These are phyloP conservation scores for Leucogyrophana mollusca DNA, from an alignment of 768 basidiomycete species.

Conservation along the genomic window DNA sequence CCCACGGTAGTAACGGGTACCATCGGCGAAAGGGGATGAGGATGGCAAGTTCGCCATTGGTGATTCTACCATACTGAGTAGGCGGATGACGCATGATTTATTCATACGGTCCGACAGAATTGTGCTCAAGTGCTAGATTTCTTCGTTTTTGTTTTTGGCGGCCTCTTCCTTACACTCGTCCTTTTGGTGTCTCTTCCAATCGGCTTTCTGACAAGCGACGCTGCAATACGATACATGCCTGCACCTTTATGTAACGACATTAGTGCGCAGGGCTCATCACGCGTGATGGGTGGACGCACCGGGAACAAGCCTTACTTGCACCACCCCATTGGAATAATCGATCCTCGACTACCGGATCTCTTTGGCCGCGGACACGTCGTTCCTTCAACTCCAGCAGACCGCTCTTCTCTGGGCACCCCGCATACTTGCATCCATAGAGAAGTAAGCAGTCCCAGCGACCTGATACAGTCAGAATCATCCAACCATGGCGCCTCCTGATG, in stretches of 20 bases:
- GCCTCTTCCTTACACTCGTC: conserved; percentile 12
- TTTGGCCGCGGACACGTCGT: conserved; percentile 16
- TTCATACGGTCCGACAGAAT: too few species aligned
- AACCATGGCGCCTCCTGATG: conserved; percentile 14
- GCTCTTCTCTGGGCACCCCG: conserved; percentile 18
- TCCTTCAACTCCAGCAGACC: conserved; percentile 17
- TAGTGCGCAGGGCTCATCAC: conserved; percentile 9
- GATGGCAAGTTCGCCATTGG: too few species aligned
- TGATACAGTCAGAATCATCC: conserved; percentile 19
- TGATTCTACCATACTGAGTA: too few species aligned
- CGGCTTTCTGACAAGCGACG: conserved; percentile 20
- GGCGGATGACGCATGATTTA: too few species aligned
- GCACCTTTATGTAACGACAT: conserved; percentile 7
- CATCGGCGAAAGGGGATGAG: too few species aligned
- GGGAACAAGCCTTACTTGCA: conserved; percentile 18
- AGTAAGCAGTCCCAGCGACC: conserved; percentile 24
- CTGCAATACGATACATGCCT: conserved; percentile 22
- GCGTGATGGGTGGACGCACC: conserved; percentile 11
- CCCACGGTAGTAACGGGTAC: too few species aligned
- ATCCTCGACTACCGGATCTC: conserved; percentile 23
- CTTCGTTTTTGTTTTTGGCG: conserved; percentile 5
- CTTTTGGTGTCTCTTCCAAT: conserved; percentile 22
- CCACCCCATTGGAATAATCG: conserved; percentile 23
- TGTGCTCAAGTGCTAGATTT: not conserved
- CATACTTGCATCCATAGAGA: conserved; percentile 18